Evolutionary conservation across 2,329 filamentous ascomycete genomes (phyloP).

Genomic region (Trichoderma oligosporum): DNA sequence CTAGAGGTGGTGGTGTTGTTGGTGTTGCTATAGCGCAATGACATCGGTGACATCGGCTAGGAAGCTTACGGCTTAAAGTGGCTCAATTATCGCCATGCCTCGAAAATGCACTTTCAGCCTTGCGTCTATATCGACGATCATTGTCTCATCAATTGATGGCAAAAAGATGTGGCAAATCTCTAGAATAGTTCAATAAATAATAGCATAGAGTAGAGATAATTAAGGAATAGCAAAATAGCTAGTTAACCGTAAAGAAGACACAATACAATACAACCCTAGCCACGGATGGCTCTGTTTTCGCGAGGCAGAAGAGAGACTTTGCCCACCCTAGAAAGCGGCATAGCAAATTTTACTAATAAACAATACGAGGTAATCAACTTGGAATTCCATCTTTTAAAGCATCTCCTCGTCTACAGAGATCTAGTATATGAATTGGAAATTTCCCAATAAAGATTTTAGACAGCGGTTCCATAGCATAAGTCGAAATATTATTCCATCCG

Average conservation of each 20-base stretch:
- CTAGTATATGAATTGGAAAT: no score
- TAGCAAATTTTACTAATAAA: background rate
- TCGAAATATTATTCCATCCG: no score
- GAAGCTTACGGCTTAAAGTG: slow-evolving; percentile 3
- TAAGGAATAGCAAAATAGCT: background rate
- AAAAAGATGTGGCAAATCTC: no score
- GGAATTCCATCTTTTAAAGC: background rate
- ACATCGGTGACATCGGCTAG: slow-evolving; percentile 12
- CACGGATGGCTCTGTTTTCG: background rate
- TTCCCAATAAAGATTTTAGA: no score
- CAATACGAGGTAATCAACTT: background rate
- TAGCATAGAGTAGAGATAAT: no score
- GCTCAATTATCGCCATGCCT: background rate
- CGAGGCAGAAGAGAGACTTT: background rate
- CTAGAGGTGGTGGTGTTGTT: background rate
- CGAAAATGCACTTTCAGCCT: background rate
- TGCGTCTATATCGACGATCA: background rate
- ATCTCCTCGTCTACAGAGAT: background rate
- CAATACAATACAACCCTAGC: background rate
- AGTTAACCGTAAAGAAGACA: background rate
- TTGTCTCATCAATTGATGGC: background rate
- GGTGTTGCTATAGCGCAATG: slow-evolving; percentile 4
- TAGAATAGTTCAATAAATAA: background rate
- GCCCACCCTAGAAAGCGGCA: background rate
- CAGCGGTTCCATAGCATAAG: no score